Conservation (phyloP, 352 stramenopile genomes). For the Globisporangium carolinianum region DNA sequence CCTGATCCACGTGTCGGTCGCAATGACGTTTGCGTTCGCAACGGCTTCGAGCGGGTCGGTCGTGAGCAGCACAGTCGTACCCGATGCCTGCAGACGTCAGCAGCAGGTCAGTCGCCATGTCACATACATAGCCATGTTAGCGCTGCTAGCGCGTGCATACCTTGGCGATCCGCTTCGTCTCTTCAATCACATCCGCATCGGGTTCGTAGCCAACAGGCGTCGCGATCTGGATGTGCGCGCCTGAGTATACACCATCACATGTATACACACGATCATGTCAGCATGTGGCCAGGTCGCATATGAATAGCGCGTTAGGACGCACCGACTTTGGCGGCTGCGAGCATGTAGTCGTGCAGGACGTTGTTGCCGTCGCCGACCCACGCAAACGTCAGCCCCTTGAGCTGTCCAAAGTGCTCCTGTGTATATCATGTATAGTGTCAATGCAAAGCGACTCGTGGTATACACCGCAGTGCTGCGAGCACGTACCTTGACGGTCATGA, state of each 20-base stretch:
- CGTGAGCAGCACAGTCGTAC: conserved; percentile 76
- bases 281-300: neutral
- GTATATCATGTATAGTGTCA: too few relatives aligned
- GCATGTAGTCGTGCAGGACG: conserved; percentile 96
- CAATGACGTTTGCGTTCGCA: conserved; percentile 90
- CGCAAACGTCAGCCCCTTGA: conserved; percentile 90
- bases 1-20: conserved; percentile 97
- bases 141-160: neutral
- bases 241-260: conserved; percentile 4
- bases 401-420: conserved; percentile 74
- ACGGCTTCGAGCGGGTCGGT: conserved; percentile 92
- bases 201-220: conserved; percentile 92
- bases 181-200: conserved; percentile 84
- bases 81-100: conserved; percentile 25
- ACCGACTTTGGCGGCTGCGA: conserved; percentile 85
- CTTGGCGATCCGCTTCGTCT: conserved; percentile 83
- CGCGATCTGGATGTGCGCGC: conserved; percentile 92
- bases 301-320: conserved; percentile 21
- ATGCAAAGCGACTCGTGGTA: too few relatives aligned
- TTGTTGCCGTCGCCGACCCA: conserved; percentile 99
- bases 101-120: too few relatives aligned
- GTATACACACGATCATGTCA: too few relatives aligned
- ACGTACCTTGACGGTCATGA: conserved; percentile 92
- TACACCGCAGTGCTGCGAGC: neutral
- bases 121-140: too few relatives aligned